Evolutionary conservation across 1,284 basidiomycete species (phyloP).

Genomic region (Ustilago loliicola): DNA sequence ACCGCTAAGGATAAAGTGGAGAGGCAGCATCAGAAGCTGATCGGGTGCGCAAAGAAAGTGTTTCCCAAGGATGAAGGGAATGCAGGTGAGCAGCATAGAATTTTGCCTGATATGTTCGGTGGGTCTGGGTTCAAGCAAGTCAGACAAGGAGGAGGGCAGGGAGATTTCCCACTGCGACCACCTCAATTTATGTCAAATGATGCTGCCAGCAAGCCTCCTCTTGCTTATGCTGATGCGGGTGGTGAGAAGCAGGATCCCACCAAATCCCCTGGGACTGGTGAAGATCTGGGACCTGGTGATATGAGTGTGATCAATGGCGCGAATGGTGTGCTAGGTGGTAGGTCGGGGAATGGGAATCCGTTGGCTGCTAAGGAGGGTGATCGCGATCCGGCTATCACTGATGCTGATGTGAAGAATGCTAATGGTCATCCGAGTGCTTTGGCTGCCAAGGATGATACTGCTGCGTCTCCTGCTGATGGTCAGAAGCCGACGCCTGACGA

Average conservation of each 20-base stretch:
- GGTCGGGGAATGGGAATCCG: not conserved
- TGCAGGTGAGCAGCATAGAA: not conserved
- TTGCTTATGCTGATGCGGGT: too few relatives aligned
- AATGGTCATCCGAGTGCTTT: too few relatives aligned
- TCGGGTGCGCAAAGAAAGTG: conserved; percentile 9
- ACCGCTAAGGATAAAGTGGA: not conserved
- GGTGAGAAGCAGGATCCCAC: too few relatives aligned
- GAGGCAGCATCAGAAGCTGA: conserved; percentile 16
- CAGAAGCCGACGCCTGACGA: conserved; percentile 8
- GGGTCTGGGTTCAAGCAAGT: conserved; percentile 9
- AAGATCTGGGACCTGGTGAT: not conserved
- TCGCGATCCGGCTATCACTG: not conserved
- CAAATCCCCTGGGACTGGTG: too few relatives aligned
- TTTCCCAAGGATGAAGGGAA: not conserved
- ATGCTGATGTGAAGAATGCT: not conserved
- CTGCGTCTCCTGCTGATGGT: not conserved
- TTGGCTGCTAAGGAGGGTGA: not conserved
- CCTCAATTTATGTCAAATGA: too few relatives aligned
- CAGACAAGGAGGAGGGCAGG: not conserved
- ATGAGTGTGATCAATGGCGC: not conserved
- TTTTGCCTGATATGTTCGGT: conserved; percentile 16
- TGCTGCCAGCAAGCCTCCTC: too few relatives aligned
- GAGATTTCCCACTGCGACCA: not conserved
- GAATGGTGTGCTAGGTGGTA: not conserved
- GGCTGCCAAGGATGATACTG: too few relatives aligned